These are phyloP conservation scores for Ogataea ganodermae DNA, from an alignment of 805 yeast species.

Conservation along the genomic window DNA sequence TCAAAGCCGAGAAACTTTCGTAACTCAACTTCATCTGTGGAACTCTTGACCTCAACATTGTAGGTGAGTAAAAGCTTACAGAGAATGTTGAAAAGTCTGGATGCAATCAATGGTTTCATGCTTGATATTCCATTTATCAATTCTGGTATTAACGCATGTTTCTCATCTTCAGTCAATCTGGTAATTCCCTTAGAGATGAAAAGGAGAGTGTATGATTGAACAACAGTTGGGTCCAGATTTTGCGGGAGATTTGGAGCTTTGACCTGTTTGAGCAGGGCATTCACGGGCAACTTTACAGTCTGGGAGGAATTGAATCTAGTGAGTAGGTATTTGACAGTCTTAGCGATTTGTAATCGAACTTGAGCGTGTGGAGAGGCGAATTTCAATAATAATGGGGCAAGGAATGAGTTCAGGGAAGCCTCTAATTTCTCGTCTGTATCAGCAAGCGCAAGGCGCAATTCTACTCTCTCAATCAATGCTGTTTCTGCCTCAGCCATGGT, in stretches of 20 bases:
- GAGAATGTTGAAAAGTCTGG: constrained; percentile 63
- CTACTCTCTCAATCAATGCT: constrained; percentile 71
- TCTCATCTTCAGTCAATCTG: constrained; percentile 44
- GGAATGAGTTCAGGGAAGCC: constrained; percentile 56
- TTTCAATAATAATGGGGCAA: constrained; percentile 79
- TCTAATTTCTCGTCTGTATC: constrained; percentile 66
- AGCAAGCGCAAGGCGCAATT: constrained; percentile 77
- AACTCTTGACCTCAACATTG: constrained; percentile 50
- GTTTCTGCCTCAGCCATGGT: constrained; percentile 49
- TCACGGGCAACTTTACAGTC: constrained; percentile 61
- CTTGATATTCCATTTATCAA: constrained; percentile 48
- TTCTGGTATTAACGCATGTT: constrained; percentile 46
- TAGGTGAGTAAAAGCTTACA: constrained; percentile 54
- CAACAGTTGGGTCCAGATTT: constrained; percentile 48
- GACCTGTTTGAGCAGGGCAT: constrained; percentile 63
- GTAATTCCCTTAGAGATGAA: constrained; percentile 71
- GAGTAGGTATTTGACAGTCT: constrained; percentile 64
- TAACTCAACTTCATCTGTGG: constrained; percentile 42
- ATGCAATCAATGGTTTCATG: constrained; percentile 34
- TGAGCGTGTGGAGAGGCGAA: constrained; percentile 66
- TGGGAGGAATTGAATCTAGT: constrained; percentile 63
- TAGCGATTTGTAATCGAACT: constrained; percentile 64
- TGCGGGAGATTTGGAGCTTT: constrained; percentile 49
- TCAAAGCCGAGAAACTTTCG: constrained; percentile 40
- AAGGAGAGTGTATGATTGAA: constrained; percentile 61